Evolutionary conservation across 768 basidiomycete genomes (phyloP).

Genomic region (Rhodotorula kratochvilovae): DNA sequence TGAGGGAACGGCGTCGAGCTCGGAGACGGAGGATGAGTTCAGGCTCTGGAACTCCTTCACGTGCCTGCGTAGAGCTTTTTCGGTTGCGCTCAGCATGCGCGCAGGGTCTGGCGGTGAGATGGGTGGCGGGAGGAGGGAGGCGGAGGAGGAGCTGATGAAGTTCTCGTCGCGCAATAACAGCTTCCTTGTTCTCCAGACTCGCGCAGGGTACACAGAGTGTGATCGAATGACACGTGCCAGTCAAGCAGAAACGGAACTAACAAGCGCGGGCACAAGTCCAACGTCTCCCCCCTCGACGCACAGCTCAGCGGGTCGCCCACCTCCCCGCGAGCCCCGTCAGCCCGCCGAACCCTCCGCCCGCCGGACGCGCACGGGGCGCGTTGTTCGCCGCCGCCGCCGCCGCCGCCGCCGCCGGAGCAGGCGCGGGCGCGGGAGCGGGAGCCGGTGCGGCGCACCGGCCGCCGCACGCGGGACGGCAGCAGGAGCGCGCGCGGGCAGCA

Average conservation of each 20-base stretch:
- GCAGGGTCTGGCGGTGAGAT: neutral
- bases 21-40: constrained; percentile 15
- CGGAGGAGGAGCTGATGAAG: neutral
- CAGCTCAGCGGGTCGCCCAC: neutral
- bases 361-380: neutral
- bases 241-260: too few relatives aligned
- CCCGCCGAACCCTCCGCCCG: neutral
- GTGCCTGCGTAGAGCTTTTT: neutral
- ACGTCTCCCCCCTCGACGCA: too few relatives aligned
- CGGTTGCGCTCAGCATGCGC: neutral
- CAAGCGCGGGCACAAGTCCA: too few relatives aligned
- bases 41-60: constrained; percentile 23
- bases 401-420: neutral
- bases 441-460: too few relatives aligned
- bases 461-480: too few relatives aligned
- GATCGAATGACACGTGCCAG: too few relatives aligned
- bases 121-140: neutral
- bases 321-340: neutral
- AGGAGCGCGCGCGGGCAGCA: neutral
- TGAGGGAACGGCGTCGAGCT: constrained; percentile 15
- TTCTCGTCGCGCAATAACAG: too few relatives aligned
- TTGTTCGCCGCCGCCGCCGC: neutral
- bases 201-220: too few relatives aligned
- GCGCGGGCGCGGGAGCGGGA: neutral
- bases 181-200: too few relatives aligned